These are phyloP conservation scores for Thelephora ganbajun DNA, from an alignment of 768 basidiomycete genomes.

Conservation along the genomic window DNA sequence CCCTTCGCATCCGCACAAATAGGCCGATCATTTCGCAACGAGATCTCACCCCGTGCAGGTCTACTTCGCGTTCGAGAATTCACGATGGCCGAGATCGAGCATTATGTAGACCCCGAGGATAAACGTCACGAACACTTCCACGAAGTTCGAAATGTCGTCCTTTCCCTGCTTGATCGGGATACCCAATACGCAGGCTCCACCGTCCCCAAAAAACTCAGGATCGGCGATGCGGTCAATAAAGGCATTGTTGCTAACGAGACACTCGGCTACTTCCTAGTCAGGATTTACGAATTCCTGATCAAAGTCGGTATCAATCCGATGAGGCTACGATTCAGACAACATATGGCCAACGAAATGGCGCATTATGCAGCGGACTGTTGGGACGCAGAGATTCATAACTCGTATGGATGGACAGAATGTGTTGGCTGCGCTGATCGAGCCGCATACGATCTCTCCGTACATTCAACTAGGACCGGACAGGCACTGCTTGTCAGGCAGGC, in stretches of 20 bases:
- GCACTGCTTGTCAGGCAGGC: conserved; percentile 78
- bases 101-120: conserved; percentile 91
- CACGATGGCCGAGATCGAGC: conserved; percentile 99
- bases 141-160: conserved; percentile 61
- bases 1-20: conserved; percentile 98
- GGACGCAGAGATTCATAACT: conserved; percentile 96
- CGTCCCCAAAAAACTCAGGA: conserved; percentile 45
- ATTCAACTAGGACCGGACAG: conserved; percentile 71
- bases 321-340: conserved; percentile 88
- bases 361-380: conserved; percentile 99
- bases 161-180: conserved; percentile 69
- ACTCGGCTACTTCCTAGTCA: conserved; percentile 91
- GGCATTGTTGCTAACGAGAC: conserved; percentile 94
- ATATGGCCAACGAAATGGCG: conserved; percentile 99
- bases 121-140: conserved; percentile 78
- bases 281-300: conserved; percentile 79
- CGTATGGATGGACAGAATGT: conserved; percentile 93
- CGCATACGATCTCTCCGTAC: conserved; percentile 91
- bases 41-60: conserved; percentile 94
- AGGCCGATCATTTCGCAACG: conserved; percentile 92
- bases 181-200: conserved; percentile 70
- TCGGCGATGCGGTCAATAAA: conserved; percentile 81
- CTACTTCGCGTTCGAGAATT: conserved; percentile 96
- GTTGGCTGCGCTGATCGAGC: conserved; percentile 98
- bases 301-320: conserved; percentile 81